Evolutionary conservation across 495 filamentous ascomycete species (phyloP), one percentile per base, ranked within the genome.

Genomic region (Penicillium fimorum): DNA sequence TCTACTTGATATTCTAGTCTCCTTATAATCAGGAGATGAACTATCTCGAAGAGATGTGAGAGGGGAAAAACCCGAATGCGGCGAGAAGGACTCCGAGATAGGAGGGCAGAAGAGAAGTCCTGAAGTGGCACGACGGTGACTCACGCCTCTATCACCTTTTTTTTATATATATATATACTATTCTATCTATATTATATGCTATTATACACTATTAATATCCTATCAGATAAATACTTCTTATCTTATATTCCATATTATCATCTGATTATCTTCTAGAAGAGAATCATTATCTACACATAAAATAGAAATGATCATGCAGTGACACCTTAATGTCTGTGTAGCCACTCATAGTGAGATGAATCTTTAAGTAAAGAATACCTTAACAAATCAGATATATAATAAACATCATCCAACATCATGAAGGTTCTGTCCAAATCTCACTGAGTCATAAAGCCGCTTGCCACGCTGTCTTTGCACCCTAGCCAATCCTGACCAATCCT

Each of bases 391-490:
- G 42, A 48, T 4, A n/a, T 17, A 41, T 27, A 50, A 32, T 41
- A 10, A 22, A 22, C 22, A 22, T 27, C 25, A 27, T 27, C 6
- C 3, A 25, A 5, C 25, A 25, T 25, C 27, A 47, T 11, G 29
- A 47, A 47, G 27, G 17, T n/a, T 47, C 29, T 20, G 44, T 29
- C 8, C 1, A 25, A 22, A n/a, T 47, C 20, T 5, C 40, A 49
- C 45, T 58, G 56, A 58, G 43, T 53, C 48, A 57, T 57, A 59
- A 51, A 51, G 35, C 41, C 57, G 37, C 50, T 59, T 61, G 61
- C 62, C 62, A 65, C 62, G 62, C 62, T 64, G 62, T 65, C 53
- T 44, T 59, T 47, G 35, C 37, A 35, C 32, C 5, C 17, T 17
- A 18, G n/a, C 59, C 59, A 62, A 62, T 65, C 52, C 46, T 27